Percentiles rank a stretch among this genome's conserved stretches.
phyloP scores from a whole-genome alignment of 176 grass and related monocot genomes.

The Areca catechu region DNA sequence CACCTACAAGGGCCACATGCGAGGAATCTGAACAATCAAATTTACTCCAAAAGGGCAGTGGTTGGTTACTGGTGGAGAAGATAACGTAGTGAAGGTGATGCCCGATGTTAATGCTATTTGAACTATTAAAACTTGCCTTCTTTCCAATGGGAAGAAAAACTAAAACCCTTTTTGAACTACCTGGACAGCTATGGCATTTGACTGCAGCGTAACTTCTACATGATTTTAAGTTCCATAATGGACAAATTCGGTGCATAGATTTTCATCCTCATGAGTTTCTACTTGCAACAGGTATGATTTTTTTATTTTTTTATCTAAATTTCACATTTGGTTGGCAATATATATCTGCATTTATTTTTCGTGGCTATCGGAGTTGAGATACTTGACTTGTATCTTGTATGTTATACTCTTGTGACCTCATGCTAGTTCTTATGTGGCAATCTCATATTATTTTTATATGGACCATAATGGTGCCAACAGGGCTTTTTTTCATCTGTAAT shows the following conservation, averaged over 20 bases:
- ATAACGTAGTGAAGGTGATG: conserved; percentile 69
- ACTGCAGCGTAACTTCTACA: conserved; percentile 93
- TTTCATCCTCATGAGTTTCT: conserved; percentile 96
- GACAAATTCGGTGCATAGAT: conserved; percentile 57
- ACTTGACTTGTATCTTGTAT: too few species aligned
- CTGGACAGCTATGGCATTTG: conserved; percentile 65
- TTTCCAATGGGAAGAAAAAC: neutral
- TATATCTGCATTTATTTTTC: too few species aligned
- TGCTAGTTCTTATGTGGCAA: too few species aligned
- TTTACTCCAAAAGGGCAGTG: conserved; percentile 95
- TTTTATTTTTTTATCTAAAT: neutral
- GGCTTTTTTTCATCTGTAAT: too few species aligned
- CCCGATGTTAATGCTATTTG: neutral
- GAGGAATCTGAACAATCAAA: conserved; percentile 59
- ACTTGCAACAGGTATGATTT: conserved; percentile 71
- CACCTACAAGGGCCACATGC: conserved; percentile 74
- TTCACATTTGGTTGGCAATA: too few species aligned
- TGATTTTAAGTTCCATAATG: conserved; percentile 92
- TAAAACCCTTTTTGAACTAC: neutral
- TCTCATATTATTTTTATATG: too few species aligned
- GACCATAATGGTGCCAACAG: too few species aligned
- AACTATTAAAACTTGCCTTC: conserved; percentile 3
- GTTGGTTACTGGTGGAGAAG: conserved; percentile 92
- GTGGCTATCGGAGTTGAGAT: too few species aligned
- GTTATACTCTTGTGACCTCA: too few species aligned